Base-by-base conservation (phyloP, 257 asterid genomes). In the Scutellaria minor region DNA sequence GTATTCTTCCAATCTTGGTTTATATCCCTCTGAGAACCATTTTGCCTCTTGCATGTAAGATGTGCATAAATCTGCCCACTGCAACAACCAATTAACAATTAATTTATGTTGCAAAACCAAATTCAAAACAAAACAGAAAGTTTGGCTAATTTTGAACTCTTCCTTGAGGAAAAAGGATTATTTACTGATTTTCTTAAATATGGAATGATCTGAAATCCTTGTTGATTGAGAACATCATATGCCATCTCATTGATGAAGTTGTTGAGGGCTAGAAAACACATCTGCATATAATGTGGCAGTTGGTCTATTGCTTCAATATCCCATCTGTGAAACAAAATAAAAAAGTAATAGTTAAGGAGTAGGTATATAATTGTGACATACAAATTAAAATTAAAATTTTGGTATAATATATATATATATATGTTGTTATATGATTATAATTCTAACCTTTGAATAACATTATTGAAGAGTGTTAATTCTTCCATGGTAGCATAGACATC, bases 401-500 rank as follows among this genome's bases (percentile, higher is more conserved):
- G 27, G 57, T 52, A 18, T 18, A 18, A 18, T 18, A 24, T 24
- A 24, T 24, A 24, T 24, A 24, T 24, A 24, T 52, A 52, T 15
- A 14, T 7, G 18, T 6, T 6, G 31, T 3, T 52, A 52, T 7
- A 6, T 55, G 0, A 31, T 31, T 5, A 64, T 0, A 57, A 7
- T n/a, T 50, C 50, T 70, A 18, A 83, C 91, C 87, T 81, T 47
- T 82, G 79, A 64, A 81, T 64, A 10, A 37, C 68, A 72, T 80
- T n/a, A 7, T 78, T 82, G 15, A 86, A 82, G 53, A 71, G 75
- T 50, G 71, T 71, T 12, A 84, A 62, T 67, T 83, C 87, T 14
- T 83, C 85, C 41, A 80, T 12, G 39, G 86, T 84, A 2, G 82
- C 91, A 13, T 80, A 83, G 3, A 83, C 71, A 64, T 83, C 84